A percentile compares a stretch with the other conserved stretches of the same genome.
phyloP scores from a whole-genome alignment of 805 yeast genomes.

The Barnettozyma californica region DNA sequence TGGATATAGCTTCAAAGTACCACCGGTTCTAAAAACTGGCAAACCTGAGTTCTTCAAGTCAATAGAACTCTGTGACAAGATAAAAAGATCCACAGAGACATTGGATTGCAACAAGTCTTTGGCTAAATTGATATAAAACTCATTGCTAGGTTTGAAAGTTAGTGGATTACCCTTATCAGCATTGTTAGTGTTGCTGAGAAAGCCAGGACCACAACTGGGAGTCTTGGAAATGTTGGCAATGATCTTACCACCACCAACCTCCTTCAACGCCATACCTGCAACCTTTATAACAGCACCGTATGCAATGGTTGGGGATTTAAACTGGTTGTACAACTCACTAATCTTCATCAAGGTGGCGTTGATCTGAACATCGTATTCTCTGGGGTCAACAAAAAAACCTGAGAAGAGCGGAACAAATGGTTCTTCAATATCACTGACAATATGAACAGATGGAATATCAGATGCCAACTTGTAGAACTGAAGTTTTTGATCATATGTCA shows the following conservation, averaged over 20 bases:
- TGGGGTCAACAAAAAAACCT: slow-evolving; percentile 80
- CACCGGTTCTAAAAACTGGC: slow-evolving; percentile 65
- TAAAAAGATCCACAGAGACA: slow-evolving; percentile 74
- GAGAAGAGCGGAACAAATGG: slow-evolving; percentile 75
- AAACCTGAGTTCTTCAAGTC: slow-evolving; percentile 73
- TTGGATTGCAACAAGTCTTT: slow-evolving; percentile 49
- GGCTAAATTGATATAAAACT: slow-evolving; percentile 56
- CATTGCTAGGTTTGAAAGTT: slow-evolving; percentile 52
- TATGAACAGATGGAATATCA: slow-evolving; percentile 47
- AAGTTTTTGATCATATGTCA: slow-evolving; percentile 67
- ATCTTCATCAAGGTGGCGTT: slow-evolving; percentile 62
- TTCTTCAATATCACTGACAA: slow-evolving; percentile 67
- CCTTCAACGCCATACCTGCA: slow-evolving; percentile 55
- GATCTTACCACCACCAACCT: slow-evolving; percentile 81
- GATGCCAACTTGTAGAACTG: slow-evolving; percentile 70
- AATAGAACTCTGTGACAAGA: slow-evolving; percentile 56
- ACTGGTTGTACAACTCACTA: slow-evolving; percentile 39
- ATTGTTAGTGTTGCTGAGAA: slow-evolving; percentile 34
- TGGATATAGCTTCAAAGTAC: slow-evolving; percentile 58
- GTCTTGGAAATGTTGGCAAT: slow-evolving; percentile 58
- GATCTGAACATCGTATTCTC: slow-evolving; percentile 55
- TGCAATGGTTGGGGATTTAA: slow-evolving; percentile 51
- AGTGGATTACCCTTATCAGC: slow-evolving; percentile 33
- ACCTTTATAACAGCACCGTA: slow-evolving; percentile 75
- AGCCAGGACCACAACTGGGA: slow-evolving; percentile 82